Base-by-base conservation (phyloP, 1,139 yeast genomes). In the Yamadazyma sp. region DNA sequence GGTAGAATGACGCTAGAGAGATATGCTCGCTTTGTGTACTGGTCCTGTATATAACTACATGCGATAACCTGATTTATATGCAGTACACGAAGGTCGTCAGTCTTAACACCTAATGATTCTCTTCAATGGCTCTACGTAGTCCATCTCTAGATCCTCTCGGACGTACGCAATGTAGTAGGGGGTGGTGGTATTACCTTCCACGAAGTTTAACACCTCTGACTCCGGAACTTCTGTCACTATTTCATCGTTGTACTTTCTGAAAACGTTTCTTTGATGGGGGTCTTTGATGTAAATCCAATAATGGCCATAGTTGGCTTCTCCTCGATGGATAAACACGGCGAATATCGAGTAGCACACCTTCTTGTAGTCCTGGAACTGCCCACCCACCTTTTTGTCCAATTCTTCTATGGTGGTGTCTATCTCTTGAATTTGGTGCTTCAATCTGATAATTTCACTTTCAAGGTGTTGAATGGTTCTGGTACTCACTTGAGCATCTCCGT, bases 271-370 rank as follows among this genome's bases (percentile, higher is more conserved):
- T 42, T 73, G 69, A 45, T 73, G 73, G 10, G 82, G 79, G 58
- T 92, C 97, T 46, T 78, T 79, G 44, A 92, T 90, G 57, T 90
- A 92, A 12, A 90, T 78, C 97, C 97, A 92, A 58, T 92, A 92
- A 61, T 92, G 98, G 3, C 98, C 98, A 55, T 86, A 90, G 40
- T 89, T 82, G 1, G 96, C 98, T 53, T 89, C 95, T 6, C 98
- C 98, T 39, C 97, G 71, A 60, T 92, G 98, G 34, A 94, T 88
- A 54, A 92, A 92, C 6, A 92, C 83, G 0, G 97, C 95, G 66
- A 90, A 92, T 10, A 92, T 73, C 0, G 86, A 73, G 59, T 92
- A 92, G 0, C 92, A 95, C 21, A 82, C 74, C 39, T 73, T 64
- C 36, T 71, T 76, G 62, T 84, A 78, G 8, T 67, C 67, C 15